Evolutionary conservation across 1,284 basidiomycete species (phyloP).

Genomic region (Sporisorium exsertum): DNA sequence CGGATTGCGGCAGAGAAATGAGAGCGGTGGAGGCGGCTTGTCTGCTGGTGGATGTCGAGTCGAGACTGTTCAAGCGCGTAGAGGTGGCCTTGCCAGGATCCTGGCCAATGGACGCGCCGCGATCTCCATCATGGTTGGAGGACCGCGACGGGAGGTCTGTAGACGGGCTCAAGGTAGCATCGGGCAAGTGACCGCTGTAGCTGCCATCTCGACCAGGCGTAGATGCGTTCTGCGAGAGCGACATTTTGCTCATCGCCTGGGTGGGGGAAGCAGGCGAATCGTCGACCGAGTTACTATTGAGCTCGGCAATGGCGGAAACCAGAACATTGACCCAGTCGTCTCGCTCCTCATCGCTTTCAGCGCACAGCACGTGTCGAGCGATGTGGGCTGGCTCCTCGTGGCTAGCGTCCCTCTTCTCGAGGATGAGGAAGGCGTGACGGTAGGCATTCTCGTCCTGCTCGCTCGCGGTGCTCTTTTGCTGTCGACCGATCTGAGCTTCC

Average conservation of each 20-base stretch:
- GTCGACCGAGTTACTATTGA: constrained; percentile 34
- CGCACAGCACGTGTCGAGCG: constrained; percentile 90
- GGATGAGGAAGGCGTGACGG: constrained; percentile 94
- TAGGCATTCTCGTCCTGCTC: constrained; percentile 86
- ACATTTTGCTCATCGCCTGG: constrained; percentile 43
- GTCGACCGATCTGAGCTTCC: constrained; percentile 85
- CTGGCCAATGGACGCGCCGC: constrained; percentile 12
- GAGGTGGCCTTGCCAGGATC: constrained; percentile 20
- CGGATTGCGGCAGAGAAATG: constrained; percentile 29
- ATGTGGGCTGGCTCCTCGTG: constrained; percentile 72
- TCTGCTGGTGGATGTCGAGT: constrained; percentile 32
- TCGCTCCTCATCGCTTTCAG: constrained; percentile 90
- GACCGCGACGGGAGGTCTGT: constrained; percentile 17
- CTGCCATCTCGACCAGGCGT: constrained; percentile 22
- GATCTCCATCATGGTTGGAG: constrained; percentile 16
- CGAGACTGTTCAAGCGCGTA: constrained; percentile 29
- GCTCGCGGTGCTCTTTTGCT: constrained; percentile 72
- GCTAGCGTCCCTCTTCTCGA: constrained; percentile 78
- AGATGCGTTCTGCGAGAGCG: constrained; percentile 22
- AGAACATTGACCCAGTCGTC: constrained; percentile 95
- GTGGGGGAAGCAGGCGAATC: constrained; percentile 36
- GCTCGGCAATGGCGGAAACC: constrained; percentile 69
- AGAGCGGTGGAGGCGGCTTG: constrained; percentile 18
- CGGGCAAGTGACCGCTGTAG: constrained; percentile 22
- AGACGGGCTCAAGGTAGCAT: constrained; percentile 33